A percentile compares a stretch with the other conserved stretches of the same genome.
Evolutionary conservation across 257 asterid genomes (phyloP).

Genomic region (Ballota nigra): DNA sequence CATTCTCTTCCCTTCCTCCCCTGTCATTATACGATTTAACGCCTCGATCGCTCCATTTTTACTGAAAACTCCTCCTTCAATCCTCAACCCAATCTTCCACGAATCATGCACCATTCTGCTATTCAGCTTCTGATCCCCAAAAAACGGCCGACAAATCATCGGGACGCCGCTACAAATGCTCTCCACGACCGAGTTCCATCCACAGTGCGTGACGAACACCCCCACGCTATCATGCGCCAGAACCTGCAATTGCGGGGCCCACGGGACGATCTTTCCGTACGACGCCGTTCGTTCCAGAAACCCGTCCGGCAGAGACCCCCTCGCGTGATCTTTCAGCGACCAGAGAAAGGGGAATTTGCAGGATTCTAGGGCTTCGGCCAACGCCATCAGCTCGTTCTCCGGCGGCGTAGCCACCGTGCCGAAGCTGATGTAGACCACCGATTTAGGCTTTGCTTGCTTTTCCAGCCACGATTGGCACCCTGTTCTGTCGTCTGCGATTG

Average conservation of each 20-base stretch:
- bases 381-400: conserved; percentile 42
- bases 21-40: conserved; percentile 19
- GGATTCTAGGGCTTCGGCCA: conserved; percentile 60
- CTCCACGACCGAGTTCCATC: conserved; percentile 73
- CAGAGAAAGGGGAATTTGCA: conserved; percentile 51
- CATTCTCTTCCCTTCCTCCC: conserved; percentile 28
- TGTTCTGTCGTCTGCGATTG: conserved; percentile 29
- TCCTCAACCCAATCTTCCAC: conserved; percentile 47
- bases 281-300: conserved; percentile 42
- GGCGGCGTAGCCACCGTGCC: conserved; percentile 60
- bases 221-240: conserved; percentile 45
- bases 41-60: conserved; percentile 33
- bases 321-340: conserved; percentile 43
- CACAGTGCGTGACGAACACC: conserved; percentile 67
- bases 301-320: conserved; percentile 43
- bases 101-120: conserved; percentile 52
- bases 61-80: conserved; percentile 39
- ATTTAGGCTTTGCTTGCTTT: conserved; percentile 25
- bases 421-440: conserved; percentile 64
- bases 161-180: conserved; percentile 55
- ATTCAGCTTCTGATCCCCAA: conserved; percentile 62
- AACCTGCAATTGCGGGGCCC: conserved; percentile 67
- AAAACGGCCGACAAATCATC: conserved; percentile 68
- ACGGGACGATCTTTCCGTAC: conserved; percentile 46
- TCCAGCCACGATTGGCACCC: conserved; percentile 64